These are phyloP conservation scores for Allomyces macrogynus DNA, from an alignment of 192 early-diverging fungal genomes.

Conservation along the genomic window DNA sequence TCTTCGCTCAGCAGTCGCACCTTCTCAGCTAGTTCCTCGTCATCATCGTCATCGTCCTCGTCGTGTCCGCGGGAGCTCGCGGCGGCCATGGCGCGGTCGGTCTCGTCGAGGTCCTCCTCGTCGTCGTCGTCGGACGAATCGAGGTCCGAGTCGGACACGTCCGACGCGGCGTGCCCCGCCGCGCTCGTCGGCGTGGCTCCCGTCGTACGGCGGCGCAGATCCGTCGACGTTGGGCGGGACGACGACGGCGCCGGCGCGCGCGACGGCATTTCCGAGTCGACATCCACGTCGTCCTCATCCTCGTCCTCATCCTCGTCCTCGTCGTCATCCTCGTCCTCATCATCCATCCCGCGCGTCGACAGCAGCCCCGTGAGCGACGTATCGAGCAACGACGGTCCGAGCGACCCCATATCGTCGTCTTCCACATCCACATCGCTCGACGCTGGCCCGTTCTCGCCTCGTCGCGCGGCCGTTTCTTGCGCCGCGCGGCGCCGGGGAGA, in stretches of 20 bases:
- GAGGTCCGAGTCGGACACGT: too few relatives aligned
- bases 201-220: too few relatives aligned
- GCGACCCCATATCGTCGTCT: neutral
- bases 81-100: slow-evolving; percentile 16
- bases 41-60: slow-evolving; percentile 13
- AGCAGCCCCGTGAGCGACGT: neutral
- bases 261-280: too few relatives aligned
- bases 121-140: slow-evolving; percentile 18
- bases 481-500: slow-evolving; percentile 4
- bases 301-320: neutral
- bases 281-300: too few relatives aligned
- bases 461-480: slow-evolving; percentile 7
- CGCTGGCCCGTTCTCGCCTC: slow-evolving; percentile 15
- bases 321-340: slow-evolving; percentile 4
- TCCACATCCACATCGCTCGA: slow-evolving; percentile 20
- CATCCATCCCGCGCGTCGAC: slow-evolving; percentile 6
- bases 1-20: slow-evolving; percentile 26
- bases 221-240: too few relatives aligned
- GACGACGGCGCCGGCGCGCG: too few relatives aligned
- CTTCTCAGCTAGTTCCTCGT: slow-evolving; percentile 16
- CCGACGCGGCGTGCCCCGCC: too few relatives aligned
- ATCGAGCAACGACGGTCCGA: neutral
- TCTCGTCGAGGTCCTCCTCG: slow-evolving; percentile 18
- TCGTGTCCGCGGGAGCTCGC: slow-evolving; percentile 21
- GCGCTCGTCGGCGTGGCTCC: too few relatives aligned